phyloP scores from a whole-genome alignment of 257 asterid genomes.

The Hygrophila difformis region DNA sequence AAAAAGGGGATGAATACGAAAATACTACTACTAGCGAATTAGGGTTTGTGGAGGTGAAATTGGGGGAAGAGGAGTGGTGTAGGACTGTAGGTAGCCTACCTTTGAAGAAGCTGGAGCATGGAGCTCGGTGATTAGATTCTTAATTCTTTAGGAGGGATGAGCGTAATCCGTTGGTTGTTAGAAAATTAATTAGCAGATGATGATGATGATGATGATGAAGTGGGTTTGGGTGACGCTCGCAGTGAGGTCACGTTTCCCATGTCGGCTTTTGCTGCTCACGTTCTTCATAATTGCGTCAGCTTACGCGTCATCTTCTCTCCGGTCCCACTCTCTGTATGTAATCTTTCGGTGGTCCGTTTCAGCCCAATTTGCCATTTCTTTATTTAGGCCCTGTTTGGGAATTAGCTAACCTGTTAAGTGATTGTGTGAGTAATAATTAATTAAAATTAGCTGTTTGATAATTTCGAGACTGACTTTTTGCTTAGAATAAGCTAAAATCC shows the following conservation, averaged over 20 bases:
- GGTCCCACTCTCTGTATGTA: neutral
- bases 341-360: too few species aligned
- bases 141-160: neutral
- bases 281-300: neutral
- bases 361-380: neutral
- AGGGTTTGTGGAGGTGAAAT: neutral
- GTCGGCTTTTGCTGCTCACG: conserved; percentile 16
- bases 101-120: neutral
- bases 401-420: too few species aligned
- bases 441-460: too few species aligned
- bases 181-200: too few species aligned
- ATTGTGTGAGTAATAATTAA: too few species aligned
- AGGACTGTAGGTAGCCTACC: neutral
- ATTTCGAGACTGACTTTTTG: too few species aligned
- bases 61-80: neutral
- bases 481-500: too few species aligned
- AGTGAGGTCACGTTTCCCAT: conserved; percentile 9
- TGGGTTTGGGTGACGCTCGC: conserved; percentile 6
- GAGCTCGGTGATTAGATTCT: neutral
- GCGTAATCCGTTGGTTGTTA: too few species aligned
- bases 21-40: too few species aligned
- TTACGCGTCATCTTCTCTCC: neutral
- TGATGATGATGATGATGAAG: too few species aligned
- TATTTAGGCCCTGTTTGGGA: too few species aligned
- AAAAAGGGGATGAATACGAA: too few species aligned